These are phyloP conservation scores for Prinsepia uniflora DNA, from an alignment of 306 rosid species.

Conservation along the genomic window DNA sequence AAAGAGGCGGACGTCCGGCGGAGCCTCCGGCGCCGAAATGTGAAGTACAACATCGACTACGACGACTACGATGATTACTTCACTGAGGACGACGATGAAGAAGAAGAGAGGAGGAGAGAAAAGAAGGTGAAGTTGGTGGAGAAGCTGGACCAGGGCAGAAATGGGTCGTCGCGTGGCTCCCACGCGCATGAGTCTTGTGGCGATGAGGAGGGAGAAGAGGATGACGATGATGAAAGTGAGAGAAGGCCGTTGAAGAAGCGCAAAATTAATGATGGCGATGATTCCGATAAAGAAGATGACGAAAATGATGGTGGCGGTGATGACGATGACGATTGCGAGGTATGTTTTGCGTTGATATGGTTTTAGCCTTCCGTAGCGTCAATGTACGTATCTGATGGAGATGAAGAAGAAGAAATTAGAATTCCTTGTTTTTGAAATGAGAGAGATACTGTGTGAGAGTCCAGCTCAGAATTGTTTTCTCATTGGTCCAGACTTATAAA, in stretches of 20 bases:
- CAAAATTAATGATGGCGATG: constrained; percentile 34
- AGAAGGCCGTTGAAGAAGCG: constrained; percentile 48
- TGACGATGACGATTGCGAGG: constrained; percentile 57
- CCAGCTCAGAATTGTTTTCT: constrained; percentile 45
- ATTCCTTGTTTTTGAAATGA: not conserved
- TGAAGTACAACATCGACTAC: constrained; percentile 78
- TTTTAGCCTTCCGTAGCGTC: not conserved
- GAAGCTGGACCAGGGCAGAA: constrained; percentile 63
- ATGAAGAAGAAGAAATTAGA: constrained; percentile 1
- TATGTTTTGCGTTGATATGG: constrained; percentile 24
- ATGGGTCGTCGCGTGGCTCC: constrained; percentile 6
- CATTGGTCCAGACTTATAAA: constrained; percentile 59
- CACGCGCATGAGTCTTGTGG: constrained; percentile 45
- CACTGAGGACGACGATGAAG: constrained; percentile 74
- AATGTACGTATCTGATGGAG: constrained; percentile 8
- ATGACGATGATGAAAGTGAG: constrained; percentile 35
- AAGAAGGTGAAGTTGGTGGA: constrained; percentile 85
- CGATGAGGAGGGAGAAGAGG: constrained; percentile 27
- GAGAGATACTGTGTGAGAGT: constrained; percentile 30
- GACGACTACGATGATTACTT: constrained; percentile 82
- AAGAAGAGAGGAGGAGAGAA: constrained; percentile 61
- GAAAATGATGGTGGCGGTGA: constrained; percentile 32
- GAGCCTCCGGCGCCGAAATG: constrained; percentile 86
- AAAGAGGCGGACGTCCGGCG: constrained; percentile 57
- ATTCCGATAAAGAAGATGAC: constrained; percentile 24